These are phyloP conservation scores for Zanthoxylum bungeanum DNA, from an alignment of 345 rosid species.

Conservation along the genomic window DNA sequence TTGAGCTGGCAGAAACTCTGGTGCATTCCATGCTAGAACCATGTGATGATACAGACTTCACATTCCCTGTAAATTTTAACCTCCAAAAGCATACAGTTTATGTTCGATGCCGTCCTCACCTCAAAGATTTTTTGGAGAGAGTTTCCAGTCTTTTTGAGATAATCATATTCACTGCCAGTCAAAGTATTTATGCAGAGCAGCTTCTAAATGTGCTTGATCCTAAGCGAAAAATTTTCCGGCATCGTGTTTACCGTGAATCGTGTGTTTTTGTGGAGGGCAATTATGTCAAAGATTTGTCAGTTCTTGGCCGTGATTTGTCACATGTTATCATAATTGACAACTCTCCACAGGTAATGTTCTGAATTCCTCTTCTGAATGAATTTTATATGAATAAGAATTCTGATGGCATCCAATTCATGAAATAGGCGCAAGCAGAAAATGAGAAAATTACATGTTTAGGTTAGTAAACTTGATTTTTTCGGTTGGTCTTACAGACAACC, in stretches of 20 bases:
- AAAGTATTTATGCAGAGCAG: constrained; percentile 94
- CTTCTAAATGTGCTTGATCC: constrained; percentile 99
- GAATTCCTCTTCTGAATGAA: neutral
- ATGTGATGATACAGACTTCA: constrained; percentile 83
- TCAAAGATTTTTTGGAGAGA: constrained; percentile 87
- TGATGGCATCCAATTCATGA: no score
- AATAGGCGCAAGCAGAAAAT: neutral
- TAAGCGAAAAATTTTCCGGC: constrained; percentile 85
- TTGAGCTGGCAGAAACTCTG: constrained; percentile 69
- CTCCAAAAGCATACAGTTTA: constrained; percentile 80
- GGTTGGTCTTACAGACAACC: neutral
- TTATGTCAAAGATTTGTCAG: constrained; percentile 87
- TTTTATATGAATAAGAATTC: no score
- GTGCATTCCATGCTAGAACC: constrained; percentile 93
- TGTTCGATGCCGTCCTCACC: constrained; percentile 91
- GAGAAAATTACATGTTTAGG: no score
- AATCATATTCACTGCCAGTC: constrained; percentile 96
- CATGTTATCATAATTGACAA: constrained; percentile 86
- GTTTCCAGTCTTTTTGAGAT: constrained; percentile 84
- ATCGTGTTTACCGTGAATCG: constrained; percentile 90
- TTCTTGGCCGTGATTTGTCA: constrained; percentile 94
- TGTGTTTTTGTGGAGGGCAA: constrained; percentile 95
- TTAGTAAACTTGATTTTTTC: no score
- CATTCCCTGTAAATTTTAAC: constrained; percentile 86
- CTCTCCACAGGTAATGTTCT: constrained; percentile 84